Evolutionary conservation across 306 rosid genomes (phyloP), one percentile per base, ranked within the genome.

Genomic region (Dalbergia cochinchinensis): DNA sequence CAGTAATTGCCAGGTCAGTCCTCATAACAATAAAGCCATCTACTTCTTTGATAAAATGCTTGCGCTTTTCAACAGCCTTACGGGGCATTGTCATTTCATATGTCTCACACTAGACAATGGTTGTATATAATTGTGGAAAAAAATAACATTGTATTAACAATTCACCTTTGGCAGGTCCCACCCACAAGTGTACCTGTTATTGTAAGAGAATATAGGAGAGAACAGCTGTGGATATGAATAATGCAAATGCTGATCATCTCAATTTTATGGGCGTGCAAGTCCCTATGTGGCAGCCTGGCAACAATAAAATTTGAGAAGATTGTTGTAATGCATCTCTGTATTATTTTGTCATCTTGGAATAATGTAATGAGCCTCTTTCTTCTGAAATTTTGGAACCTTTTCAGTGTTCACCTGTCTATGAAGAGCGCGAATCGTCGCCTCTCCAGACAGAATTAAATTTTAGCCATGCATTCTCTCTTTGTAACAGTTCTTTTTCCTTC

Each of bases 151-250:
- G 48, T 33, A 14, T 37, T 79, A 55, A 84, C 84, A 61, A 62
- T 61, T 70, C 41, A 9, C 16, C 33, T 53, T 79, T 65, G 35
- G 53, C 82, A 87, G 90, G 82, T 87, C 65, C 90, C 90, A 41
- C 88, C 88, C 9, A 87, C 88, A 62, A 84, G 90, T 81, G 86
- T 86, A 18, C 87, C 87, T 50, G 90, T 86, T 55, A 78, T 86
- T 73, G 87, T 86, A 18, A 76, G 85, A 83, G 87, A 86, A 65
- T 86, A 83, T 69, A 65, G 69, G 60, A 83, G 86, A 86, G 90
- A 83, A 57, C 85, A 78, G 62, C 57, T 78, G 55, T 83, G 89
- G 87, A 78, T 81, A 78, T 86, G 64, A 79, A 74, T 62, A 74
- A 77, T 58, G 47, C 67, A 71, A 59, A 73, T 9, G 69, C 12